These are phyloP conservation scores for Ascosphaera apis DNA, from an alignment of 2,329 filamentous ascomycete genomes.

Conservation along the genomic window DNA sequence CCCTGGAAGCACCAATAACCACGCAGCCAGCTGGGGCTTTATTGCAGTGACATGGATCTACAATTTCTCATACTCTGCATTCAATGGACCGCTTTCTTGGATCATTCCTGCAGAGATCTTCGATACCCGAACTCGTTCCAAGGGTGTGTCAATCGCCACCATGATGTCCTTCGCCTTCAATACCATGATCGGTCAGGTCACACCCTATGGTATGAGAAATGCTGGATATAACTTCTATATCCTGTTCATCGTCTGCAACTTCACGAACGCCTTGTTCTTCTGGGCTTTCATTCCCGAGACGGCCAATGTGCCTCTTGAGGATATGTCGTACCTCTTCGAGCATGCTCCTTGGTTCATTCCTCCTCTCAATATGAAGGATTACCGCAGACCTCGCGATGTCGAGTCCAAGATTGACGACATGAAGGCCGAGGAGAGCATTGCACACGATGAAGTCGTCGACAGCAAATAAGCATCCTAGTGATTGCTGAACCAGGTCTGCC, in stretches of 20 bases:
- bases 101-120: slow-evolving; percentile 45
- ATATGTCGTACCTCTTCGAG: slow-evolving; percentile 45
- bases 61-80: slow-evolving; percentile 53
- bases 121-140: slow-evolving; percentile 50
- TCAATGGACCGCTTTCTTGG: slow-evolving; percentile 44
- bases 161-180: slow-evolving; percentile 56
- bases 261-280: slow-evolving; percentile 45
- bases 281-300: slow-evolving; percentile 46
- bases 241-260: slow-evolving; percentile 43
- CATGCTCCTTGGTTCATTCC: slow-evolving; percentile 41
- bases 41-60: slow-evolving; percentile 58
- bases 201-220: slow-evolving; percentile 32
- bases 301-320: slow-evolving; percentile 38
- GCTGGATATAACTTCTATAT: slow-evolving; percentile 36
- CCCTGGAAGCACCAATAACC: slow-evolving; percentile 28
- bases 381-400: neutral
- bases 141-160: slow-evolving; percentile 51
- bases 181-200: slow-evolving; percentile 50
- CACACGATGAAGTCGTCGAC: too few relatives aligned
- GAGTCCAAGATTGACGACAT: neutral
- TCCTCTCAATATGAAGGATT: slow-evolving; percentile 30
- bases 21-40: slow-evolving; percentile 45
- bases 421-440: too few relatives aligned
- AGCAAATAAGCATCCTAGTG: too few relatives aligned
- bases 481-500: too few relatives aligned